A percentile compares a stretch with the other conserved stretches of the same genome.
Conservation (phyloP, 305 asterid species). For the Salvia sclarea region DNA sequence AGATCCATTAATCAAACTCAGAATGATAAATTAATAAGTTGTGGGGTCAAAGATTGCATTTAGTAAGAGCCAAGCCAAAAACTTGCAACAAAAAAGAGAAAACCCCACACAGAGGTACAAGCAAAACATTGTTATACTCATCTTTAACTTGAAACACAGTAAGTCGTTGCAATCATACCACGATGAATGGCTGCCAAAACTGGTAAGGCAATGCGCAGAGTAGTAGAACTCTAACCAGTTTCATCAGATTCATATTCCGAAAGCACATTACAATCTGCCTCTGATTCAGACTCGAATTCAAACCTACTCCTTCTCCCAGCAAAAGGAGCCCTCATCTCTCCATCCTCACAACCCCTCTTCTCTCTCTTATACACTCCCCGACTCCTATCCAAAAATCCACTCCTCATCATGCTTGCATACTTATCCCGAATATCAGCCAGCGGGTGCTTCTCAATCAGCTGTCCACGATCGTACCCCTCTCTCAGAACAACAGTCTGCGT, state of each 20-base stretch:
- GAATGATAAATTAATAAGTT: neutral
- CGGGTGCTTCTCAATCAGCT: slow-evolving; percentile 71
- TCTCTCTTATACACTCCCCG: slow-evolving; percentile 64
- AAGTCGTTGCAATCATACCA: neutral
- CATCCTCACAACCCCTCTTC: slow-evolving; percentile 32
- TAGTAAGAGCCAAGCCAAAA: neutral
- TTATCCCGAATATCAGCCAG: slow-evolving; percentile 59
- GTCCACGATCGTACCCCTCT: slow-evolving; percentile 73
- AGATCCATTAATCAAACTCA: neutral
- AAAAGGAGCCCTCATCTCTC: slow-evolving; percentile 22
- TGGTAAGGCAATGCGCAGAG: neutral
- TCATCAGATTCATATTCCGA: slow-evolving; percentile 71
- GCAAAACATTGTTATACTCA: neutral
- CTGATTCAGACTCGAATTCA: slow-evolving; percentile 52
- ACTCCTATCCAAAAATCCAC: slow-evolving; percentile 72
- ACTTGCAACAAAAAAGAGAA: neutral
- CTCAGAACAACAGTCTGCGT: slow-evolving; percentile 77
- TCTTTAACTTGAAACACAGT: too few relatives aligned
- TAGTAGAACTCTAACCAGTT: slow-evolving; percentile 27
- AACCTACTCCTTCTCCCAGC: slow-evolving; percentile 26
- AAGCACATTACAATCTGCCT: slow-evolving; percentile 42
- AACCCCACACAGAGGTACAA: neutral
- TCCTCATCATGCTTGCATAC: slow-evolving; percentile 62
- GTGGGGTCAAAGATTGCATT: neutral
- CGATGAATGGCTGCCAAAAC: neutral